Evolutionary conservation across 495 filamentous ascomycete genomes (phyloP).

Genomic region (Baudoinia panamericana): DNA sequence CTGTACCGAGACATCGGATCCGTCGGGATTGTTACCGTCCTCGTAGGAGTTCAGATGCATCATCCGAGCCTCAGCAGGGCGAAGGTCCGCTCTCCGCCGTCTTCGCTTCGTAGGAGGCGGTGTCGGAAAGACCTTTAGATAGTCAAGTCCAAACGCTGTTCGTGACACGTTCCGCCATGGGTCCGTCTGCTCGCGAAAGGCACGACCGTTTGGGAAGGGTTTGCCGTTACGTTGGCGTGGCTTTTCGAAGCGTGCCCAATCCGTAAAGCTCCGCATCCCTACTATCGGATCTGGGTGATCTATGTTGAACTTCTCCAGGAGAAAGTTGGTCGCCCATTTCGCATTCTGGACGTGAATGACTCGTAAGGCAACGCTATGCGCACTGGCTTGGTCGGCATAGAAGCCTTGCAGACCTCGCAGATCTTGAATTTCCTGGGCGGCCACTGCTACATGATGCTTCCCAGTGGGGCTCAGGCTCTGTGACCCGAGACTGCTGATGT

Average conservation of each 20-base stretch:
- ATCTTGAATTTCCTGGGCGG: constrained; percentile 37
- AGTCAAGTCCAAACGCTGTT: constrained; percentile 41
- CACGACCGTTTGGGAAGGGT: constrained; percentile 36
- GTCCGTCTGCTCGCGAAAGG: constrained; percentile 38
- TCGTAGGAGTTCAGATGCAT: constrained; percentile 40
- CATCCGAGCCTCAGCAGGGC: constrained; percentile 28
- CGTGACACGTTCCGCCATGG: constrained; percentile 40
- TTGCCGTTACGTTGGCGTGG: constrained; percentile 37
- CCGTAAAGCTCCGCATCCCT: constrained; percentile 34
- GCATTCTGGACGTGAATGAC: constrained; percentile 47
- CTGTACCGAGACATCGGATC: constrained; percentile 35
- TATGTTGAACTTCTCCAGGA: constrained; percentile 43
- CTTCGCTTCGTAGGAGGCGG: constrained; percentile 1
- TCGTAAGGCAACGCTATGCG: constrained; percentile 31
- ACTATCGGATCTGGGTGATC: constrained; percentile 34
- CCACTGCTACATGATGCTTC: constrained; percentile 30
- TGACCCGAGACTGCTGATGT: constrained; percentile 18
- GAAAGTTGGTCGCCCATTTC: constrained; percentile 36
- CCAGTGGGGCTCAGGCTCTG: constrained; percentile 6
- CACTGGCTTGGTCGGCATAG: constrained; percentile 30
- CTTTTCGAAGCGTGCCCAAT: constrained; percentile 36
- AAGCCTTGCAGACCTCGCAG: constrained; percentile 31
- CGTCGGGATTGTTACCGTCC: constrained; percentile 27
- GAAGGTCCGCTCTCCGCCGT: constrained; percentile 10
- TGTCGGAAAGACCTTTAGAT: constrained; percentile 35